Evolutionary conservation across 768 basidiomycete genomes (phyloP), one percentile per base, ranked within the genome.

Genomic region (Boletus sensibilis): DNA sequence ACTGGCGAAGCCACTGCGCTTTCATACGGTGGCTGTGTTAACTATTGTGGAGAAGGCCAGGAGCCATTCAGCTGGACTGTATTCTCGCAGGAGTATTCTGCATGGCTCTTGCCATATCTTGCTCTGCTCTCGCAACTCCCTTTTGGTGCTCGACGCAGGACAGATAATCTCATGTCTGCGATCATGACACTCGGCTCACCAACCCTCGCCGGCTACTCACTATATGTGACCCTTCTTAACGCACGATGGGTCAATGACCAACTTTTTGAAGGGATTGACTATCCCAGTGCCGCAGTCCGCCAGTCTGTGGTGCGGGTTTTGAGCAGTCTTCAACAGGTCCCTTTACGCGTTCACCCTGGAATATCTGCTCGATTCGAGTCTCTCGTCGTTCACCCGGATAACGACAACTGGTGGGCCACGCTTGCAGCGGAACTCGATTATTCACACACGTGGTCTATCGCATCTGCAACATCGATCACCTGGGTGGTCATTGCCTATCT

Each of bases 101-200:
- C 77, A 0, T 82, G 80, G 80, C 67, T 82, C 2, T 53, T 82
- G 7, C 80, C 80, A 8, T 80, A 77, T 71, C 72, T 82, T 13
- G 78, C 80, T 1, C 57, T 82, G 9, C 65, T 81, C 20, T 78
- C 79, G 0, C 79, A 79, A 45, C 73, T 82, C n/a, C 81, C 79
- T 0, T 82, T 79, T 25, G 79, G 79, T 9, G 70, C 75, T 31
- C 67, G 59, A 12, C 72, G 72, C 49, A 73, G 64, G 27, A 58
- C 70, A n/a, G 77, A 78, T 20, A 78, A 80, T 50, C 63, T 80
- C 38, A 68, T 73, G 57, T 75, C 78, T 9, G 72, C 74, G 20
- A 14, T 81, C 9, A 66, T 81, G 35, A 74, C 77, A 1, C 61
- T 81, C 25, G 80, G 79, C 1, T 79, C 77, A 0, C 79, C 79